phyloP scores from a whole-genome alignment of 2,329 filamentous ascomycete genomes.

The Rhexocercosporidium sp. region DNA sequence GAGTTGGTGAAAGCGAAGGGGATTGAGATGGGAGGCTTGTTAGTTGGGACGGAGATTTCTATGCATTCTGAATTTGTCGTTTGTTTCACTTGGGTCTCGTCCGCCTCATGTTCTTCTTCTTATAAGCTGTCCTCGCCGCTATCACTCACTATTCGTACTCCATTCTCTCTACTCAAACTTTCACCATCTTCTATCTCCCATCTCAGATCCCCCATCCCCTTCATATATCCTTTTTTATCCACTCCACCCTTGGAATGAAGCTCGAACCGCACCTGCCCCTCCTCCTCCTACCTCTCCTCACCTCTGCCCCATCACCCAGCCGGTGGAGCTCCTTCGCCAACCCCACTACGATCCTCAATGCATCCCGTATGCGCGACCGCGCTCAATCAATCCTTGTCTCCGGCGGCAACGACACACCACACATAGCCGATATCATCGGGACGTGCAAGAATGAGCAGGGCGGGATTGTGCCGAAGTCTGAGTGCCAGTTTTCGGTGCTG shows the following conservation, averaged over 20 bases:
- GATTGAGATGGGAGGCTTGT: too few relatives aligned
- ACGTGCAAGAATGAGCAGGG: slow-evolving; percentile 17
- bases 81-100: neutral
- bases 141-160: neutral
- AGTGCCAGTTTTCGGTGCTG: slow-evolving; percentile 5
- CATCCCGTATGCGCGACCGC: neutral
- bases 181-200: neutral
- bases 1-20: too few relatives aligned
- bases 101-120: neutral
- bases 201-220: neutral
- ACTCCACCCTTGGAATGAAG: too few relatives aligned
- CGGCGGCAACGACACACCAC: neutral
- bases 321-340: neutral
- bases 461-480: neutral
- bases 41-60: too few relatives aligned
- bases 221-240: too few relatives aligned
- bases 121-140: neutral
- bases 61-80: neutral
- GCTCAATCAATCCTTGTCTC: neutral
- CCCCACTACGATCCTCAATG: neutral
- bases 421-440: slow-evolving; percentile 17
- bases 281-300: neutral
- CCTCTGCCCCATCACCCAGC: neutral
- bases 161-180: neutral
- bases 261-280: too few relatives aligned